These are phyloP conservation scores for Tuber umbilicatum DNA, from an alignment of 495 filamentous ascomycete genomes.

Conservation along the genomic window DNA sequence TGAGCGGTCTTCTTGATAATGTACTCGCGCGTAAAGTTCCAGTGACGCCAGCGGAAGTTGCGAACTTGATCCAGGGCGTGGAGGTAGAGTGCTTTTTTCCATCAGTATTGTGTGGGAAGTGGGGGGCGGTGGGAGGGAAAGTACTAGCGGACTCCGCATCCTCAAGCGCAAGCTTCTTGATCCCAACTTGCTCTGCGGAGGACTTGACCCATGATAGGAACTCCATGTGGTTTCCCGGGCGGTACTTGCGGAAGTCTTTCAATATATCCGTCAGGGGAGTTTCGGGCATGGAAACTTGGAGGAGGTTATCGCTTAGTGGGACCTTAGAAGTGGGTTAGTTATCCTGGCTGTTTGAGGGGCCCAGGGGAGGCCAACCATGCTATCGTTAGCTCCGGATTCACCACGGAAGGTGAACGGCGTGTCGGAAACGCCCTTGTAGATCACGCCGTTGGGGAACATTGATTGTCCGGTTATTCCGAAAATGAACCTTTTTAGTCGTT, in stretches of 20 bases:
- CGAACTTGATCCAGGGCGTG: slow-evolving; percentile 72
- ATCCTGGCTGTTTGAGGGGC: not conserved
- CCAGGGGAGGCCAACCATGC: slow-evolving; percentile 50
- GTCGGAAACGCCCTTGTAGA: slow-evolving; percentile 75
- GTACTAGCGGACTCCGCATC: slow-evolving; percentile 46
- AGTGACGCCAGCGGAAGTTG: slow-evolving; percentile 88
- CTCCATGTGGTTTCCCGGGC: slow-evolving; percentile 74
- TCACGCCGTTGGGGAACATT: slow-evolving; percentile 85
- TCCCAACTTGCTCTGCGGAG: slow-evolving; percentile 50
- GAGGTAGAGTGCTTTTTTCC: slow-evolving; percentile 56
- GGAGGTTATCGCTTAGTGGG: slow-evolving; percentile 75
- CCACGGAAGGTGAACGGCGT: slow-evolving; percentile 70
- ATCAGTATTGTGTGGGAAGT: not conserved
- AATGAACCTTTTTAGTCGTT: slow-evolving; percentile 55
- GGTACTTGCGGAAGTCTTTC: slow-evolving; percentile 75
- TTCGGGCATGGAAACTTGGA: slow-evolving; percentile 69
- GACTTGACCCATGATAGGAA: slow-evolving; percentile 67
- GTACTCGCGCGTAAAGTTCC: slow-evolving; percentile 92
- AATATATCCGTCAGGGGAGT: slow-evolving; percentile 81
- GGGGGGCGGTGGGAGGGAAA: not conserved
- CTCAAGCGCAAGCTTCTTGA: slow-evolving; percentile 58
- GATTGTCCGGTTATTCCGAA: slow-evolving; percentile 82
- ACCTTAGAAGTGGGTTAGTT: slow-evolving; percentile 50
- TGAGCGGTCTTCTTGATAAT: slow-evolving; percentile 76
- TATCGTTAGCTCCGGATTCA: slow-evolving; percentile 85